These are phyloP conservation scores for Enterospora canceri DNA, from an alignment of 371 early-diverging fungal genomes.

Conservation along the genomic window DNA sequence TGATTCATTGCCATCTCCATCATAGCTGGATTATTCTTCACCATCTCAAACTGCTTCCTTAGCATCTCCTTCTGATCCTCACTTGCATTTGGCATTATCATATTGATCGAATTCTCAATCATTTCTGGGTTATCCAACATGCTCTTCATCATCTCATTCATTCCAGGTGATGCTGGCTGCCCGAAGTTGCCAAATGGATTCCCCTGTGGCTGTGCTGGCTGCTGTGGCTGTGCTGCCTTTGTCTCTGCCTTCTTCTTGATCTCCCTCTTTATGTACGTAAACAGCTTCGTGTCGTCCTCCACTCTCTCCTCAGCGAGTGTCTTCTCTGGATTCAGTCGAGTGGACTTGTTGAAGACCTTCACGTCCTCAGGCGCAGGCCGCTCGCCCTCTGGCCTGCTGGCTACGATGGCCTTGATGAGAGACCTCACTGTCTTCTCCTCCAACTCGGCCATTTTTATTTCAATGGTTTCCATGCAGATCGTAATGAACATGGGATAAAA, in stretches of 20 bases:
- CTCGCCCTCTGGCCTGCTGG: neutral
- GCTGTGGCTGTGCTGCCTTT: neutral
- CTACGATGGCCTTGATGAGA: neutral
- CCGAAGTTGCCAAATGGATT: neutral
- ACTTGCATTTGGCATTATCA: slow-evolving; percentile 7
- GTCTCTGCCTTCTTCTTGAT: slow-evolving; percentile 5
- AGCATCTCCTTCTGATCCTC: slow-evolving; percentile 38
- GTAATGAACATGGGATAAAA: no score
- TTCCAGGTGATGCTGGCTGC: neutral
- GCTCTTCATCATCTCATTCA: slow-evolving; percentile 8
- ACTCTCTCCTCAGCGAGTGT: slow-evolving; percentile 16
- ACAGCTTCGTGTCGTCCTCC: slow-evolving; percentile 6
- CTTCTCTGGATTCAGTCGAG: slow-evolving; percentile 5
- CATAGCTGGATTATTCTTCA: slow-evolving; percentile 5
- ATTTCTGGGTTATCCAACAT: slow-evolving; percentile 34
- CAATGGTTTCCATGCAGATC: slow-evolving; percentile 9
- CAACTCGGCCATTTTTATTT: slow-evolving; percentile 23
- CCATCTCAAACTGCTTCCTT: neutral
- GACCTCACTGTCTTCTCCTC: slow-evolving; percentile 13
- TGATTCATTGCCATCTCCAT: slow-evolving; percentile 11
- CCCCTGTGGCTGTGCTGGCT: neutral
- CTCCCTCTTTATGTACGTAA: slow-evolving; percentile 10
- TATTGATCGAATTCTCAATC: slow-evolving; percentile 17
- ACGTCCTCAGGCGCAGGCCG: neutral
- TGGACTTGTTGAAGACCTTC: slow-evolving; percentile 1